Evolutionary conservation across 495 filamentous ascomycete genomes (phyloP).

Genomic region (Hypomontagnella submonticulosa): DNA sequence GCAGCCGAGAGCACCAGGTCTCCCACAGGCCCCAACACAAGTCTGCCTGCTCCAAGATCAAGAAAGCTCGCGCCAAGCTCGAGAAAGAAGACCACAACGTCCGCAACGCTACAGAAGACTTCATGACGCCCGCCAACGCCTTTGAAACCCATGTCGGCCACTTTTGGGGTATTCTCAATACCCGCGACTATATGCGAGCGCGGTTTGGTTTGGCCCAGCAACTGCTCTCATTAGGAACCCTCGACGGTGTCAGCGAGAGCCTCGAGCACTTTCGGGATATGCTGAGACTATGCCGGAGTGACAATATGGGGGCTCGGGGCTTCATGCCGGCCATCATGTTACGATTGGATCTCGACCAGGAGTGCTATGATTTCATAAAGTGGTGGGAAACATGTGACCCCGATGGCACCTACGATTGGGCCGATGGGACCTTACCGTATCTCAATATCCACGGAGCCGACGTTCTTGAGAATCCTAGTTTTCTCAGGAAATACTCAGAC

Average conservation of each 20-base stretch:
- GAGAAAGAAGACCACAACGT: slow-evolving; percentile 49
- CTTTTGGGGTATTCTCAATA: slow-evolving; percentile 54
- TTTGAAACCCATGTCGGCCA: slow-evolving; percentile 52
- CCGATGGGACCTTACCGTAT: slow-evolving; percentile 47
- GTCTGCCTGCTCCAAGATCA: slow-evolving; percentile 53
- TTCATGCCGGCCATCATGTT: slow-evolving; percentile 56
- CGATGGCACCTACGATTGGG: slow-evolving; percentile 51
- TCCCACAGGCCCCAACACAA: slow-evolving; percentile 54
- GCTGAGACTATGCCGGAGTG: slow-evolving; percentile 54
- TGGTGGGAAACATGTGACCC: slow-evolving; percentile 53
- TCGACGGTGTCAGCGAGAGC: slow-evolving; percentile 50
- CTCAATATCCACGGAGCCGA: slow-evolving; percentile 52
- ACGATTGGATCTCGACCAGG: slow-evolving; percentile 62
- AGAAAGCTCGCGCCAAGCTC: slow-evolving; percentile 39
- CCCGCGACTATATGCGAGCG: slow-evolving; percentile 58
- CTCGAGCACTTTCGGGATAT: slow-evolving; percentile 53
- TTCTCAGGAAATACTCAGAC: slow-evolving; percentile 25
- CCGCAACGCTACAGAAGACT: slow-evolving; percentile 44
- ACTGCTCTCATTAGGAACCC: slow-evolving; percentile 49
- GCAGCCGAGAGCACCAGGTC: slow-evolving; percentile 58
- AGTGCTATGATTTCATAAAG: slow-evolving; percentile 67
- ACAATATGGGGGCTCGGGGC: slow-evolving; percentile 58
- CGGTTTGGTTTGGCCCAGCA: slow-evolving; percentile 44
- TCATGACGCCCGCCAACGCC: slow-evolving; percentile 45
- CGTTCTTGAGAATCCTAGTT: slow-evolving; percentile 46